Percentiles rank a stretch among this genome's conserved stretches.
phyloP scores from a whole-genome alignment of 192 early-diverging fungal genomes.

The Spinellus fusiger region DNA sequence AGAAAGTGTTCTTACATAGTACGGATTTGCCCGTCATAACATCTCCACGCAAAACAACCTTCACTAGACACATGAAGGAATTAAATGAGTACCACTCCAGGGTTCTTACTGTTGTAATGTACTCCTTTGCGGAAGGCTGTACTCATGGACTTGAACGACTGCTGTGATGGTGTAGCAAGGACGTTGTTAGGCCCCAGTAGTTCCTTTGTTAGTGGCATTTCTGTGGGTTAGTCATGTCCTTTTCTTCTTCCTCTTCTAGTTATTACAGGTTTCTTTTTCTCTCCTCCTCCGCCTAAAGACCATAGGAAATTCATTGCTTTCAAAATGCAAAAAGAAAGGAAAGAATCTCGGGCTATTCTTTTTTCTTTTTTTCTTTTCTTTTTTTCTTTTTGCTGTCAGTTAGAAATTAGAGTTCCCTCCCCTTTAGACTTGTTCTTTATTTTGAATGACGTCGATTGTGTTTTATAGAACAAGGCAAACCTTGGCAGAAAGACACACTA shows the following conservation, averaged over 20 bases:
- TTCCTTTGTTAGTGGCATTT: neutral
- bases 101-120: slow-evolving; percentile 40
- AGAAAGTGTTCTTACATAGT: slow-evolving; percentile 38
- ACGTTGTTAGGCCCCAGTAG: neutral
- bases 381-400: neutral
- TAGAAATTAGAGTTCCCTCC: no score
- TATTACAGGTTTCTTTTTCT: slow-evolving; percentile 8
- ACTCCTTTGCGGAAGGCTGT: slow-evolving; percentile 33
- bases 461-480: no score
- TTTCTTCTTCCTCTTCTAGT: neutral
- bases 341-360: neutral
- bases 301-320: slow-evolving; percentile 22
- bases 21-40: slow-evolving; percentile 52
- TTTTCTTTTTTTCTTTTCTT: neutral
- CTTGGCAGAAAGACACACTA: no score
- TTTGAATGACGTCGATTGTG: neutral
- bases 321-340: neutral
- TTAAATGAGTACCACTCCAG: neutral
- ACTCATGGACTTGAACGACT: slow-evolving; percentile 30
- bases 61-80: slow-evolving; percentile 34
- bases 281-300: slow-evolving; percentile 15
- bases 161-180: neutral
- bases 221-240: neutral
- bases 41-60: slow-evolving; percentile 53
- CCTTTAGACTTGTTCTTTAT: neutral